Evolutionary conservation across 306 rosid species (phyloP), one percentile per base, ranked within the genome.

Genomic region (Lablab purpureus): DNA sequence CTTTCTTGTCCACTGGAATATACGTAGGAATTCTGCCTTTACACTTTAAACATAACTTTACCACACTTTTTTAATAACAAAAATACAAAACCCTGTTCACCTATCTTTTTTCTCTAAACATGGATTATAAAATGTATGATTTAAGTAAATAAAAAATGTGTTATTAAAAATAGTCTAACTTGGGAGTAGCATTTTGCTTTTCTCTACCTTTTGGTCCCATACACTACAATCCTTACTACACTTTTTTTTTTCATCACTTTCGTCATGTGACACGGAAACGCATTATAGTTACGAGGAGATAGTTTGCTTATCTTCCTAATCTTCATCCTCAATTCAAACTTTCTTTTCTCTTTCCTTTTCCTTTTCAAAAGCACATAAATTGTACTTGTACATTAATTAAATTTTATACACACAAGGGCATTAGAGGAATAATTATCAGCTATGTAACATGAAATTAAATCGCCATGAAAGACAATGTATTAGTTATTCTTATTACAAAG

Each of bases 21-120:
- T 71, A 50, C 87, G 75, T 65, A 51, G 80, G 80, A 73, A 27
- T 54, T 70, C 32, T 55, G 69, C 27, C 79, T 80, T 87, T 81
- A 36, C 54, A 74, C 79, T 80, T 87, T 81, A 28, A 54, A 73
- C 71, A 66, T 77, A 63, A 81, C 80, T 87, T 81, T 4, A 43
- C 3, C 11, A 37, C 43, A 8, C 2, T 37, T 37, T 9, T 32
- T 32, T 32, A 32, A 32, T 32, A 32, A 32, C 36, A n/a, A n/a
- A n/a, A n/a, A n/a, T n/a, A n/a, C n/a, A n/a, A n/a, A n/a, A n/a
- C n/a, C n/a, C n/a, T n/a, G n/a, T n/a, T n/a, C n/a, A n/a, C n/a
- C n/a, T n/a, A n/a, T n/a, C n/a, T n/a, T n/a, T n/a, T n/a, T n/a
- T n/a, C n/a, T n/a, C n/a, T n/a, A n/a, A n/a, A n/a, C n/a, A n/a